A percentile compares a stretch with the other conserved stretches of the same genome.
Evolutionary conservation across 2,329 filamentous ascomycete species (phyloP).

Genomic region (Scytalidium sp.): DNA sequence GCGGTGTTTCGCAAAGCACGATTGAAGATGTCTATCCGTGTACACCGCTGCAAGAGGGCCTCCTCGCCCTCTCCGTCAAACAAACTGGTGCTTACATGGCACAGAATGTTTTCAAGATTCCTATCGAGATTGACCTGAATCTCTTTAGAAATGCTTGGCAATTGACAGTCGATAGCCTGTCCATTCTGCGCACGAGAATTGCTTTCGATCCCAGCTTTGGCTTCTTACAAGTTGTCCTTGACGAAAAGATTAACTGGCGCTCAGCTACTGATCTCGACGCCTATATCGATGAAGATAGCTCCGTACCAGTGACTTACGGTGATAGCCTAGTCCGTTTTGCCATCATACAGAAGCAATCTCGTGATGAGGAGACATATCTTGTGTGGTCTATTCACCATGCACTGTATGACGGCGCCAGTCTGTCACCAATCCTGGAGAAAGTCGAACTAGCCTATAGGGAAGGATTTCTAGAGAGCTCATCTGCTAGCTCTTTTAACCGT

Average conservation of each 20-base stretch:
- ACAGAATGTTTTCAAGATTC: conserved; percentile 11
- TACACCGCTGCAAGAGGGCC: conserved; percentile 32
- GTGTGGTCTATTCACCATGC: conserved; percentile 47
- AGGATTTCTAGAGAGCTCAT: background rate
- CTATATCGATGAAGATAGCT: conserved; percentile 15
- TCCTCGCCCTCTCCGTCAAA: conserved; percentile 31
- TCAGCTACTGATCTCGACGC: conserved; percentile 15
- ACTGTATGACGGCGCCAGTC: conserved; percentile 62
- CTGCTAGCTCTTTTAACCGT: background rate
- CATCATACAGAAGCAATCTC: too few relatives aligned
- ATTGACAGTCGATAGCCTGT: conserved; percentile 11
- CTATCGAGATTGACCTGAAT: conserved; percentile 13
- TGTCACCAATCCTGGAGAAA: conserved; percentile 24
- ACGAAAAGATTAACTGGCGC: conserved; percentile 16
- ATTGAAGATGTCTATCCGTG: conserved; percentile 36
- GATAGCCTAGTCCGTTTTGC: conserved; percentile 17
- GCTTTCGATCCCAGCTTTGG: conserved; percentile 22
- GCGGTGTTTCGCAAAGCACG: too few relatives aligned
- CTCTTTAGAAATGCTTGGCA: conserved; percentile 24
- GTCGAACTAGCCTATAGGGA: conserved; percentile 6
- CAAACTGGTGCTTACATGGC: conserved; percentile 30
- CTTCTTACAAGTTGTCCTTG: conserved; percentile 19
- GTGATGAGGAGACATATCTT: too few relatives aligned
- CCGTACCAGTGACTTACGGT: conserved; percentile 23
- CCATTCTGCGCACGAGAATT: conserved; percentile 32